Base-by-base conservation (phyloP, 176 grass and related monocot species). In the Olyra latifolia region DNA sequence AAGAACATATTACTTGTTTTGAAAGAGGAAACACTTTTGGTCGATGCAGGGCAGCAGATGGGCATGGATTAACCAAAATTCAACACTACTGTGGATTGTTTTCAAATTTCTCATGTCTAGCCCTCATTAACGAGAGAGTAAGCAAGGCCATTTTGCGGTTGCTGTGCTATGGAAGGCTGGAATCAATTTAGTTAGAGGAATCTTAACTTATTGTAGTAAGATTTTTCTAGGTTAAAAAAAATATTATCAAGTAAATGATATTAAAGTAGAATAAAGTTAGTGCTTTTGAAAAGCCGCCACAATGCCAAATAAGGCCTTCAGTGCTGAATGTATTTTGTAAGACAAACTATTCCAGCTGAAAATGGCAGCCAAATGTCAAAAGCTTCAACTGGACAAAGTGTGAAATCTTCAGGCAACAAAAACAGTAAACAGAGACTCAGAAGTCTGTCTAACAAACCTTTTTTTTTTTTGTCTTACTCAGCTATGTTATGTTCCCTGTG, bases 321-420 rank as follows among this genome's bases (percentile, higher is more conserved):
- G 17, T 46, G 39, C 25, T 74, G 25, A 84, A 56, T 47, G 27
- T 35, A 72, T 28, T 62, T 40, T 12, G 72, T 41, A 82, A 73
- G 42, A 72, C 20, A 72, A 25, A 61, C 44, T 35, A 62, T 6
- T 72, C 19, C 40, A 81, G 28, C 55, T 73, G 69, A 72, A 72
- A n/a, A n/a, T 20, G 17, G 63, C 19, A 29, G 35, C 23, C 24
- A 43, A 22, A 53, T 81, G 64, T 13, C 41, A 27, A 35, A 49
- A 82, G 25, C 8, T 16, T 79, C 47, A 45, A 60, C 19, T 19
- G 54, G 17, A 70, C 11, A 47, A 58, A 65, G 23, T 7, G 50
- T 56, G 3, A 16, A 57, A 40, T 8, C 19, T 10, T 42, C 12
- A 79, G 9, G 54, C 24, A 57, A 44, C 10, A 22, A 30, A 71